Conservation (phyloP, 345 rosid genomes). For the Linum usitatissimum region DNA sequence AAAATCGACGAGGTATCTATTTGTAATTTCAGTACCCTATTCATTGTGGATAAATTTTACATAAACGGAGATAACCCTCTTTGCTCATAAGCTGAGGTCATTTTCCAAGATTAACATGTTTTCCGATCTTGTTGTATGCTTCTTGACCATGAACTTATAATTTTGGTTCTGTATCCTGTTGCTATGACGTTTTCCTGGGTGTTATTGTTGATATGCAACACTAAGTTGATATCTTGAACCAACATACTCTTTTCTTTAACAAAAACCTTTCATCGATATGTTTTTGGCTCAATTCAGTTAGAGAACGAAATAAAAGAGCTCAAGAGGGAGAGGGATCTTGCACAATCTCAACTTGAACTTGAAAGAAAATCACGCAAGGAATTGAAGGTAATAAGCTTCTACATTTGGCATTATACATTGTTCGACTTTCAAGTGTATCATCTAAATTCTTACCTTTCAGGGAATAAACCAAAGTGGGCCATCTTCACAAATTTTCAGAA, state of each 20-base stretch:
- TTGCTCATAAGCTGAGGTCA: not conserved
- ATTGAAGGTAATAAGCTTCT: constrained; percentile 43
- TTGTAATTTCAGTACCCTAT: not conserved
- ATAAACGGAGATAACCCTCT: not conserved
- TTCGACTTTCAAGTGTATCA: constrained; percentile 1
- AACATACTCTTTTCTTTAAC: not conserved
- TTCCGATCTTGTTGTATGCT: too few species aligned
- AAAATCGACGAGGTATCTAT: constrained; percentile 64
- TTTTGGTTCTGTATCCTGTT: too few species aligned
- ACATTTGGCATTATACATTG: constrained; percentile 1
- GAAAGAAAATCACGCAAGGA: constrained; percentile 65
- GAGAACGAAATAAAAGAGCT: constrained; percentile 58
- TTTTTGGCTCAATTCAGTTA: not conserved
- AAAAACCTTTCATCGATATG: too few species aligned
- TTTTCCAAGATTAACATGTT: too few species aligned
- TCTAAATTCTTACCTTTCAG: constrained; percentile 27
- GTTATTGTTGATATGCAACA: not conserved
- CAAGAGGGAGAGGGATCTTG: constrained; percentile 89
- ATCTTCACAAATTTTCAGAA: constrained; percentile 46
- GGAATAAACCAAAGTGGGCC: constrained; percentile 45
- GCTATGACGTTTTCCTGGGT: too few species aligned
- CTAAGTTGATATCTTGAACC: not conserved
- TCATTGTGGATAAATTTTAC: not conserved
- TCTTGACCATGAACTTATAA: too few species aligned
- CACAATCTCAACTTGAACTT: constrained; percentile 61